Evolutionary conservation across 129 eudicot species (phyloP), one percentile per base, ranked within the genome.

Genomic region (Saposhnikovia divaricata): DNA sequence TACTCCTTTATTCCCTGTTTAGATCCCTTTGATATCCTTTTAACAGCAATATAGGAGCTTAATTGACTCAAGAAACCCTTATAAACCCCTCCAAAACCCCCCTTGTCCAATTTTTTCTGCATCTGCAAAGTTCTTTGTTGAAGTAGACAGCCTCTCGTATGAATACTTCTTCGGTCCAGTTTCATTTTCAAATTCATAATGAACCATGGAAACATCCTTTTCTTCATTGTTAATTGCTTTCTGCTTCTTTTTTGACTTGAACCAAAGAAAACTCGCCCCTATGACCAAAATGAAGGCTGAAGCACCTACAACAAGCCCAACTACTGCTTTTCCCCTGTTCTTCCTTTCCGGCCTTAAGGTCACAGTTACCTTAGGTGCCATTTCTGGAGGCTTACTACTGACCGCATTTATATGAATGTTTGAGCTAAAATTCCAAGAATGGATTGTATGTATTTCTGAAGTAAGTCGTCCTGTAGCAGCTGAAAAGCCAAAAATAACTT

Each of bases 1-100:
- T 80, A 84, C 84, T 84, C 81, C 75, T 84, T 84, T 63, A 84
- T 70, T 39, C 87, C 87, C 42, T 84, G 84, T 31, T 66, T 75
- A 9, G 84, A 81, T 9, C 68, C 37, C 37, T 63, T 75, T 75
- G 80, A 81, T 43, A 81, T 77, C 75, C 75, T 61, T n/a, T 74
- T 75, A 7, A 81, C 80, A 75, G 84, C 84, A 61, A 81, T 40
- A 46, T 39, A 68, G 1, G 51, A 81, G 66, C n/a, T 63, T 47
- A 63, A 12, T 44, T 63, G 66, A 16, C n/a, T 81, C 66, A 81
- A 74, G 34, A 55, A 81, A 16, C 83, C 83, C 76, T 37, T 80
- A 27, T 80, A 80, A 14, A 73, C 83, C 59, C 74, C 77, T 31
- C 82, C 82, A 53, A 80, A 80, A 28, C 82, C 84, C 31, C n/a